Evolutionary conservation across 768 basidiomycete genomes (phyloP).

Genomic region (Tricholoma hemisulphureum): DNA sequence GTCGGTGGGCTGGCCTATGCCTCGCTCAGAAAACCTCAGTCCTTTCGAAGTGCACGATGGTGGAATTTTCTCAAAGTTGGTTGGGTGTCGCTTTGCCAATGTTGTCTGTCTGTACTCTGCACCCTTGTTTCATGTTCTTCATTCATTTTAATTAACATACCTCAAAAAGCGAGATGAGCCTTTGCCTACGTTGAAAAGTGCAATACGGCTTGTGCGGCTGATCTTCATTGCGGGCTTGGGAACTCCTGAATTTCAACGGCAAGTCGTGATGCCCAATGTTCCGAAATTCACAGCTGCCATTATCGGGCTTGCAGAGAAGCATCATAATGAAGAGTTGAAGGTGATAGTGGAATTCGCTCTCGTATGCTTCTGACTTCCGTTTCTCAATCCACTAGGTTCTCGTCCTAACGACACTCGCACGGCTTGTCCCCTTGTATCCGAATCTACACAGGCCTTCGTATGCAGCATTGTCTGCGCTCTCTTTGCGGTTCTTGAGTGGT

Average conservation of each 20-base stretch:
- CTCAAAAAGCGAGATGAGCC: slow-evolving; percentile 65
- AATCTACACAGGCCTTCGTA: slow-evolving; percentile 60
- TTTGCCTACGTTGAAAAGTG: slow-evolving; percentile 54
- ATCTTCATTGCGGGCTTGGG: slow-evolving; percentile 61
- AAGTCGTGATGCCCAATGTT: slow-evolving; percentile 68
- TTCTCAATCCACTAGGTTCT: slow-evolving; percentile 35
- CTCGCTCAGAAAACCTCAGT: slow-evolving; percentile 66
- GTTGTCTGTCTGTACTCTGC: slow-evolving; percentile 60
- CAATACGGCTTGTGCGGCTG: slow-evolving; percentile 59
- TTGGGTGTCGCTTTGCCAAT: slow-evolving; percentile 59
- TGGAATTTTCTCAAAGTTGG: slow-evolving; percentile 76
- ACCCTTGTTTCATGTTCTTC: slow-evolving; percentile 16
- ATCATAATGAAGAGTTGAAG: slow-evolving; percentile 50
- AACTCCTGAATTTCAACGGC: slow-evolving; percentile 79
- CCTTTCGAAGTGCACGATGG: slow-evolving; percentile 56
- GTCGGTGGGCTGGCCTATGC: slow-evolving; percentile 78
- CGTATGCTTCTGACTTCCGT: background rate
- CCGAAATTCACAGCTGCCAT: slow-evolving; percentile 67
- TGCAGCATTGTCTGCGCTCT: slow-evolving; percentile 48
- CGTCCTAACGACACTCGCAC: slow-evolving; percentile 48
- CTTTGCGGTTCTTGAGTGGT: slow-evolving; percentile 58
- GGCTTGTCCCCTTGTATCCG: slow-evolving; percentile 65
- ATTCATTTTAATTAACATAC: slow-evolving; percentile 22
- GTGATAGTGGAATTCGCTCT: slow-evolving; percentile 34
- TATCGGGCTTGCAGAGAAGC: slow-evolving; percentile 53